Conservation (phyloP, 192 early-diverging fungal genomes). For the Cetraspora pellucida region DNA sequence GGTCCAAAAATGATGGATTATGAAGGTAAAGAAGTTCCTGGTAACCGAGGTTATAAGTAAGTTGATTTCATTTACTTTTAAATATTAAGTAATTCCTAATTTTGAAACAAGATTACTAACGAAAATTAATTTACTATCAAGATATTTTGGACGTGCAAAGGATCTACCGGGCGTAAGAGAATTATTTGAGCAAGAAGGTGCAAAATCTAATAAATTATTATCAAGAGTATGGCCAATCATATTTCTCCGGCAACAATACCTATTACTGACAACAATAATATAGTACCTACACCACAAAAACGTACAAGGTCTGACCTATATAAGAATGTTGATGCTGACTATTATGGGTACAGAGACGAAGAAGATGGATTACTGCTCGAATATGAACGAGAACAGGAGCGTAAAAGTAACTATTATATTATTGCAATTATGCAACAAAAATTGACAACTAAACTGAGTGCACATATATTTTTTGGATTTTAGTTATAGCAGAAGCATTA, state of each 20-base stretch:
- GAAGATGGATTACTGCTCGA: slow-evolving; percentile 80
- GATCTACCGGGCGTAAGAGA: slow-evolving; percentile 93
- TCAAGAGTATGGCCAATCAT: slow-evolving; percentile 13
- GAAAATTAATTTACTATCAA: slow-evolving; percentile 5
- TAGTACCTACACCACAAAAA: slow-evolving; percentile 48
- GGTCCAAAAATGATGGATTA: slow-evolving; percentile 79
- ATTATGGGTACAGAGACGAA: slow-evolving; percentile 95
- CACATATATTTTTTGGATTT: not conserved
- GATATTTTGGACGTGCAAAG: slow-evolving; percentile 95
- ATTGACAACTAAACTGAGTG: not conserved
- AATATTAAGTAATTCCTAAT: not conserved
- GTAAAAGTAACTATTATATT: slow-evolving; percentile 37
- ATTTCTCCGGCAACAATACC: not conserved
- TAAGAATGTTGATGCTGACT: slow-evolving; percentile 85
- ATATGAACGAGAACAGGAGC: slow-evolving; percentile 72
- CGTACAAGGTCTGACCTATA: slow-evolving; percentile 73
- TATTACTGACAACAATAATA: not conserved
- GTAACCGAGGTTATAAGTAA: slow-evolving; percentile 88
- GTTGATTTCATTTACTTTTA: slow-evolving; percentile 19
- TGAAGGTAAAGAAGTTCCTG: slow-evolving; percentile 88
- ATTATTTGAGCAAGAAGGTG: slow-evolving; percentile 81
- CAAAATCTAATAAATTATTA: slow-evolving; percentile 1
- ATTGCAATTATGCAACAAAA: not conserved
- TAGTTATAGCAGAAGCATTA: slow-evolving; percentile 35
- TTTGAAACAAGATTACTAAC: not conserved